Base-by-base conservation (phyloP, 768 basidiomycete genomes). In the Phylloporus sp. region DNA sequence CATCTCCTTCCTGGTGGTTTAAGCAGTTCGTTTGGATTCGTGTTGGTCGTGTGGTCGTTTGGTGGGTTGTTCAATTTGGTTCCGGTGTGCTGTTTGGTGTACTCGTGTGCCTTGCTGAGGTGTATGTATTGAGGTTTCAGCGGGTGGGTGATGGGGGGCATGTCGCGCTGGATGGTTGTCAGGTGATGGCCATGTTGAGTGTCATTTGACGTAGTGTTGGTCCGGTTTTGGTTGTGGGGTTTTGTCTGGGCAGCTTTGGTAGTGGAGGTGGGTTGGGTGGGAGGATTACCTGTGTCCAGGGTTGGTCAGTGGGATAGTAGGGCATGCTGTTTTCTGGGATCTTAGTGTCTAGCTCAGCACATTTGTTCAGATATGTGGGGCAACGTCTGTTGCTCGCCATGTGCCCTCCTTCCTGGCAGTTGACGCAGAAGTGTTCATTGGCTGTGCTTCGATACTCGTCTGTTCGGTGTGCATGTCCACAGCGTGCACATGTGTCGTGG, bases 251-350 rank as follows among this genome's bases (percentile, higher is more conserved):
- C 15, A 15, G 31, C 11, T 32, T 36, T 15, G 35, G 35, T 15
- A 18, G 16, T 9, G 29, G 41, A 5, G 43, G n/a, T 0, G 36
- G 38, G 34, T 41, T 43, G 1, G 50, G 45, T 0, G 42, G 49
- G 0, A 50, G 53, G 0, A 12, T 0, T 0, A 51, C 18, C 22
- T 57, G 49, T 0, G 29, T 57, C 41, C 56, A 57, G 0, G 10
- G 9, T 26, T 54, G 6, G 5, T 54, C 2, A 26, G 56, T 57
- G 0, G 52, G 41, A n/a, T 34, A 57, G 27, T 24, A 57, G 0
- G 53, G 53, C 53, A 57, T 57, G 0, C 7, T 2, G 8, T 54
- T 57, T 18, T 57, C 46, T 0, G 29, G 52, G 10, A 44, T 35
- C 11, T 57, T 54, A 5, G 40, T 13, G 11, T 57, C 31, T 0